Evolutionary conservation across 148 eudicot genomes (phyloP).

Genomic region (Persicaria tinctoria): DNA sequence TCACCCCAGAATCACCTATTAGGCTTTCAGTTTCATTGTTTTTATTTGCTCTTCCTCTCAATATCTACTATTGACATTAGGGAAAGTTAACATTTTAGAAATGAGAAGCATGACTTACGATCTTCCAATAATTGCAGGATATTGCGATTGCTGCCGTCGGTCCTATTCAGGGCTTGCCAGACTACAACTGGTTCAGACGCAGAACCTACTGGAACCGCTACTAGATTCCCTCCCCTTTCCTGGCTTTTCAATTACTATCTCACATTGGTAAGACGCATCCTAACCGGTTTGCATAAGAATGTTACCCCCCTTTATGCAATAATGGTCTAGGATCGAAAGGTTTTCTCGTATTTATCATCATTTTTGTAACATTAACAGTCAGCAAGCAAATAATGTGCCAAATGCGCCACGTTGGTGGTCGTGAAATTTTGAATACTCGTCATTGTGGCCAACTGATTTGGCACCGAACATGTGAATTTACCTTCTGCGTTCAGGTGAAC

Average conservation of each 20-base stretch:
- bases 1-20: too few species aligned
- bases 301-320: background rate
- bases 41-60: background rate
- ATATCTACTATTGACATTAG: background rate
- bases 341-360: background rate
- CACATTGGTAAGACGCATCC: background rate
- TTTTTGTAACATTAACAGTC: background rate
- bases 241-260: background rate
- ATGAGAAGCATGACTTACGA: background rate
- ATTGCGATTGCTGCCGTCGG: conserved; percentile 73
- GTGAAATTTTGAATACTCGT: background rate
- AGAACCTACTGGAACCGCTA: conserved; percentile 81
- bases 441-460: background rate
- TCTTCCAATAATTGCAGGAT: conserved; percentile 37
- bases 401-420: conserved; percentile 3
- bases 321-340: background rate
- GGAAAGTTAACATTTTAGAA: background rate
- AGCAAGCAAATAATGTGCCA: background rate
- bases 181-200: conserved; percentile 98
- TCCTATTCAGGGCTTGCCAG: conserved; percentile 68
- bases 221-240: conserved; percentile 25
- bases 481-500: background rate
- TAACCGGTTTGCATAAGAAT: background rate
- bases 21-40: background rate
- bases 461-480: background rate